These are phyloP conservation scores for Paralagenidium karlingii DNA, from an alignment of 352 stramenopile species.

Conservation along the genomic window DNA sequence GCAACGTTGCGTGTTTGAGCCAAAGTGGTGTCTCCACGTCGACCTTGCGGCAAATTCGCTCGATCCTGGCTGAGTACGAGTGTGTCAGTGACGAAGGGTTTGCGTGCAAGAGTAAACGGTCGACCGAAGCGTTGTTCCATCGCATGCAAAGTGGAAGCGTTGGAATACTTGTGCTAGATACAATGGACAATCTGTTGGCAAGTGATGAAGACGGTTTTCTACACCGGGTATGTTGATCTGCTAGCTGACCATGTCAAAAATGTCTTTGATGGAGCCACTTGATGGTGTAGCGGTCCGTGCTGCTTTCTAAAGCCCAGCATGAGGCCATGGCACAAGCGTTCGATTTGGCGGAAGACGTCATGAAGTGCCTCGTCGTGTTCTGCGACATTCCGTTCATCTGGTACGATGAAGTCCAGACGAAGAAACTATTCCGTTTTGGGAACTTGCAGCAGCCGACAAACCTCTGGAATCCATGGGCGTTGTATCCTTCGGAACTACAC, in stretches of 20 bases:
- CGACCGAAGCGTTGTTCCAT: conserved; percentile 13
- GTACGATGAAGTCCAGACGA: conserved; percentile 6
- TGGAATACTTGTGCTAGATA: conserved; percentile 24
- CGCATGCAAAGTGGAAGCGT: conserved; percentile 10
- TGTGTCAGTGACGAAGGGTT: conserved; percentile 12
- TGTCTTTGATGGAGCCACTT: not conserved
- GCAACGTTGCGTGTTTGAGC: conserved; percentile 18
- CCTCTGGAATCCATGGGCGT: conserved; percentile 14
- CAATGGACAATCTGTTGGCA: conserved; percentile 14
- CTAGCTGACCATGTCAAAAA: not conserved
- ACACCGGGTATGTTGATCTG: not conserved
- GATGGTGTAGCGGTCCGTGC: not conserved
- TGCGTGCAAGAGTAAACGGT: no score
- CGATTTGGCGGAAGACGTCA: not conserved
- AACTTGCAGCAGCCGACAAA: conserved; percentile 2
- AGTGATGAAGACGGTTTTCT: no score
- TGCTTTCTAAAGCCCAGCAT: conserved; percentile 1
- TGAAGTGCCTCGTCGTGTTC: conserved; percentile 10
- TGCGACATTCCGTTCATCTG: conserved; percentile 42
- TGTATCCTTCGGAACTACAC: conserved; percentile 23
- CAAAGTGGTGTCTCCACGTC: conserved; percentile 12
- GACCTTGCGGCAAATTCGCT: conserved; percentile 13
- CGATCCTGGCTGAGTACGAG: conserved; percentile 29
- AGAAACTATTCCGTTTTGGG: conserved; percentile 10
- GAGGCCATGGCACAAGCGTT: not conserved